phyloP scores from a whole-genome alignment of 2,329 filamentous ascomycete genomes.

The Diaporthe aspalathi region DNA sequence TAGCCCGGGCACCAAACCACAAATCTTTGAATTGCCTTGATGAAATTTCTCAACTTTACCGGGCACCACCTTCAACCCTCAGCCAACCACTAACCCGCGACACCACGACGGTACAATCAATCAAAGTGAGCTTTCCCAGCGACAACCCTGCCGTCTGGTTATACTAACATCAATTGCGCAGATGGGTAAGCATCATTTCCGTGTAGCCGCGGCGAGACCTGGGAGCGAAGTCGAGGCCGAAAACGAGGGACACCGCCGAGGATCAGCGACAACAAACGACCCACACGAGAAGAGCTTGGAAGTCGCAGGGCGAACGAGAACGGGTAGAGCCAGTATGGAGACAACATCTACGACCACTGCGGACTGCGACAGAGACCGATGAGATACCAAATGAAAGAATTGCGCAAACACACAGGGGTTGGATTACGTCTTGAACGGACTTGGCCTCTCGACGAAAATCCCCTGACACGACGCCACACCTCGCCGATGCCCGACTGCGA shows the following conservation, averaged over 20 bases:
- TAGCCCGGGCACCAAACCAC: slow-evolving; percentile 29
- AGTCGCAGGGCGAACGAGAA: not conserved
- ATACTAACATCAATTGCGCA: slow-evolving; percentile 56
- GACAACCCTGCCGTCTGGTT: not conserved
- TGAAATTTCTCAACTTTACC: slow-evolving; percentile 36
- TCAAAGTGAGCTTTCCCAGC: slow-evolving; percentile 41
- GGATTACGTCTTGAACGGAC: not conserved
- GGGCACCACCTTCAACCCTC: slow-evolving; percentile 9
- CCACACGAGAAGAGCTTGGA: not conserved
- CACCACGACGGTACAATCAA: slow-evolving; percentile 46
- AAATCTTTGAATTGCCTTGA: slow-evolving; percentile 39
- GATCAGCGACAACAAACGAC: not conserved
- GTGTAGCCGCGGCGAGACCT: slow-evolving; percentile 31
- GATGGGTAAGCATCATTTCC: slow-evolving; percentile 68
- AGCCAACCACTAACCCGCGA: slow-evolving; percentile 43
- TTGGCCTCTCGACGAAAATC: not conserved
- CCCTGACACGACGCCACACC: not conserved
- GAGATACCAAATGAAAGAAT: not conserved
- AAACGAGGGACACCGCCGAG: not conserved
- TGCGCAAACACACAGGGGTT: not conserved
- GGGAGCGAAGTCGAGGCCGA: slow-evolving; percentile 34
- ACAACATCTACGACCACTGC: not conserved
- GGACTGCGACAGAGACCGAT: not conserved
- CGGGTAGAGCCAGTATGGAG: not conserved
- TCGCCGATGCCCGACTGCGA: not conserved